Evolutionary conservation across 2,329 filamentous ascomycete genomes (phyloP).

Genomic region (Xylariaceae sp.): DNA sequence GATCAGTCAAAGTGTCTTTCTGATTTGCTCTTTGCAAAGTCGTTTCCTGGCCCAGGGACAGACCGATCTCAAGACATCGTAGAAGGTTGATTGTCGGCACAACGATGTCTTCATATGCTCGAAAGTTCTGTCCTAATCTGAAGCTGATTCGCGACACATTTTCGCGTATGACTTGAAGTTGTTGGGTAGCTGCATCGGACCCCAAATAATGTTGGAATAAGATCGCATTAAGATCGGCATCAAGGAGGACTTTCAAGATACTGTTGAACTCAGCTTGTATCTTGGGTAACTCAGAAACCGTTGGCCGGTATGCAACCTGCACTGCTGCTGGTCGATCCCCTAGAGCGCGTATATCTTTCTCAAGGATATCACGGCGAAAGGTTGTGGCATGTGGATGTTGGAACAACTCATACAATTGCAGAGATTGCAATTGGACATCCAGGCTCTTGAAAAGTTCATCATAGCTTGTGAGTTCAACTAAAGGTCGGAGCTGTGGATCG

Average conservation of each 20-base stretch:
- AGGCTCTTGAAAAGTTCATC: constrained; percentile 54
- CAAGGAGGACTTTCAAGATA: constrained; percentile 61
- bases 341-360: constrained; percentile 58
- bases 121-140: constrained; percentile 66
- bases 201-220: constrained; percentile 34
- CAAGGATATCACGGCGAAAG: constrained; percentile 59
- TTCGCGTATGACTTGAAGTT: constrained; percentile 48
- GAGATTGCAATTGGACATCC: constrained; percentile 51
- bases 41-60: constrained; percentile 57
- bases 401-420: constrained; percentile 61
- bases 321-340: constrained; percentile 64
- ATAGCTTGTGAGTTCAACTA: constrained; percentile 61
- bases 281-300: constrained; percentile 60
- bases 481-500: constrained; percentile 68
- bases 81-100: constrained; percentile 74
- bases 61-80: constrained; percentile 70
- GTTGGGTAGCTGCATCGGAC: constrained; percentile 35
- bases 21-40: constrained; percentile 22
- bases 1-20: constrained; percentile 24
- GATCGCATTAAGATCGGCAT: constrained; percentile 40
- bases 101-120: constrained; percentile 81
- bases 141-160: constrained; percentile 65
- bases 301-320: constrained; percentile 66
- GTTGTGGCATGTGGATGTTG: constrained; percentile 68
- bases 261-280: constrained; percentile 83